Evolutionary conservation across 495 filamentous ascomycete species (phyloP), one percentile per base, ranked within the genome.

Genomic region (Penicillium silybi): DNA sequence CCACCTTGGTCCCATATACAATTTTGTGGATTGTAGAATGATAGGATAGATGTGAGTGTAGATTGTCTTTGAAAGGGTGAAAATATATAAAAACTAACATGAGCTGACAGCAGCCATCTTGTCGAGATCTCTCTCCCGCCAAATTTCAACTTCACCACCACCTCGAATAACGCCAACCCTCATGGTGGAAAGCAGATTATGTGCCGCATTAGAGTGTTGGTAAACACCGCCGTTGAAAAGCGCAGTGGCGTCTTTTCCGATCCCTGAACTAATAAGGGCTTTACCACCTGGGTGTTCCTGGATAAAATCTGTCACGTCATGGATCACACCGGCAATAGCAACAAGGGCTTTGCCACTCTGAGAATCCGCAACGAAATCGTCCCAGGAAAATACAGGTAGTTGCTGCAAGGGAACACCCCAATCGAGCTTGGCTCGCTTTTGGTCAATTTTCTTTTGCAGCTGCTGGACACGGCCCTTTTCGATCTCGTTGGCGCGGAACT

Each of bases 161-260:
- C 91, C 91, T 43, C 90, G 86, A 48, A 96, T 84, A 42, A 96
- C 90, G 66, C 87, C 91, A 10, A 95, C 85, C 52, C 90, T 78
- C 87, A 95, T 93, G 39, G 88, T 92, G 10, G 87, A 90, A 44
- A 96, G 82, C 15, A 95, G 75, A 69, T 95, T 96, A 76, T 96
- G 90, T 41, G 91, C 91, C 39, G 88, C 91, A 70, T 95, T 96
- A 47, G 85, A 88, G 75, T 96, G 91, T 57, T 85, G 82, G 71
- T 96, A 96, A 35, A 96, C 86, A 70, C 90, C 90, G 49, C 91
- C 91, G 73, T 96, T 95, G 81, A 96, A 96, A 68, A 93, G 88
- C 57, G 90, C 88, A 11, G 91, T 95, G 29, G 89, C 90, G 62
- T 96, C 91, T 73, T 96, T 96, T 68, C 90, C 90, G 39, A 96